Evolutionary conservation across 768 basidiomycete genomes (phyloP), one percentile per base, ranked within the genome.

Genomic region (Pisolithus orientalis): DNA sequence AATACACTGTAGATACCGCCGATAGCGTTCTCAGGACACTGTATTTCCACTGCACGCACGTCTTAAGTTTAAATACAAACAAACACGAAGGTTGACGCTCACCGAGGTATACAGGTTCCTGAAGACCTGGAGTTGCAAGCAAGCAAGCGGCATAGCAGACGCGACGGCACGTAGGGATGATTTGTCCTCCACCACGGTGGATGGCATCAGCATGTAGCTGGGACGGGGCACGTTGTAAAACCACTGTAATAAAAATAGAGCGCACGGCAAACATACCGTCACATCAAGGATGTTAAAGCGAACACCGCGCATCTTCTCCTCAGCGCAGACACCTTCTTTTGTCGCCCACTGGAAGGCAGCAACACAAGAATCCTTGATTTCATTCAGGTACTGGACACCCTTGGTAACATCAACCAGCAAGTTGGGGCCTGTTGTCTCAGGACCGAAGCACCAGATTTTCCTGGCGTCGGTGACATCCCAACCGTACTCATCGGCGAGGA

Each of bases 381-480:
- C 96, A 70, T 93, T 95, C 57, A 99, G 77, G 77, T 96, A 98
- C 68, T 99, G 96, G 53, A 96, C 93, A 77, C 93, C 96, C 83
- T 98, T 99, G 63, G 96, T 97, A 61, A 88, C 90, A 74, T 99
- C 96, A 64, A 96, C 92, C 71, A 99, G 74, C 72, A 99, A 72
- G 76, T 99, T 99, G 52, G 96, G 85, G 43, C 96, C 96, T 59
- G 90, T 93, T 48, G 92, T 96, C 59, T 99, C 96, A 57, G 96
- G 96, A 62, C 95, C 96, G 80, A 99, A 99, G 74, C 90, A 92
- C 96, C 96, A 99, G 68, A 99, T 98, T 82, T 96, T 97, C 67
- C 96, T 82, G 62, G 96, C 96, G 65, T 99, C 96, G 55, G 96
- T 96, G 60, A 98, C 94, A 70, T 99, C 96, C 96, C 96, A 98